Evolutionary conservation across 257 asterid genomes (phyloP), one percentile per base, ranked within the genome.

Genomic region (Capsicum baccatum): DNA sequence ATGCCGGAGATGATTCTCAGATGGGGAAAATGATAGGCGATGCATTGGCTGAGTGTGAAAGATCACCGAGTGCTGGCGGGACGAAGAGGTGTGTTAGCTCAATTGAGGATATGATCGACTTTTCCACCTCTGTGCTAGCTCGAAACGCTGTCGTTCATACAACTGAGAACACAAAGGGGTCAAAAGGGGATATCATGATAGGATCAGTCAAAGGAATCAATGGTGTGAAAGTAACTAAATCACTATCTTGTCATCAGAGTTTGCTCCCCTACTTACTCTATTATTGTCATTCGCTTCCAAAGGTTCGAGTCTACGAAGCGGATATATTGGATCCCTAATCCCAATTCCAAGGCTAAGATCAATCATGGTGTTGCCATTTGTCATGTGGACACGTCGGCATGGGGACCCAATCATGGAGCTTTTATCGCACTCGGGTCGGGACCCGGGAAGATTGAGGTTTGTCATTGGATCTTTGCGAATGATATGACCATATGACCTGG

Each of bases 401-500:
- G 99, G 99, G 92, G 98, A 88, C 59, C 94, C 42, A 89, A 85
- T 37, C 98, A 96, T 83, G 98, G 98, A 60, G 97, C 99, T 9
- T 96, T 96, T 87, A 2, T 87, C 0, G 92, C 94, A 1, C 82
- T 96, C 88, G 97, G 98, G 19, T 93, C 96, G 12, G 83, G 86
- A 44, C 98, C 99, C 6, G 98, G 98, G 13, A 88, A 92, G 85
- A 93, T 92, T 0, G 99, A 95, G 86, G 99, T 95, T 0, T 95
- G 99, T 88, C 99, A 95, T 59, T 95, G 98, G 98, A 95, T 95
- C 84, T 95, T 93, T 39, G 93, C 94, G 91, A 92, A 92, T 42
- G 99, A 95, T 85, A 89, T 95, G 95, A 94, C 93, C 56, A 95
- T 85, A 89, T 95, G 95, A 94, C 93, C 52, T 95, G 98, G 99